Evolutionary conservation across 176 grass and related monocot genomes (phyloP), one percentile per base, ranked within the genome.

Genomic region (Rhynchospora pubera): DNA sequence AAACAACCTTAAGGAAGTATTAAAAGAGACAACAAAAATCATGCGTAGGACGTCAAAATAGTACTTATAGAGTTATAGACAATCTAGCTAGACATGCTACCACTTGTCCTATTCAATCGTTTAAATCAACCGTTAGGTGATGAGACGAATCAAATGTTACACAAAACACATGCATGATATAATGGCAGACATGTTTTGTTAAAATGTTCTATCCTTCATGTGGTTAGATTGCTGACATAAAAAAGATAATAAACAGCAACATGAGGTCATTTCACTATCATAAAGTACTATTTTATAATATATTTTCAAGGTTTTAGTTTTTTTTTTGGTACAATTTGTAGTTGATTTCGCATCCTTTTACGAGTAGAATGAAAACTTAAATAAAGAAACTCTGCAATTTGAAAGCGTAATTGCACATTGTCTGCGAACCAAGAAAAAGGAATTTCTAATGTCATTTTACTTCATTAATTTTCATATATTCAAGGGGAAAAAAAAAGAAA

Each of bases 81-180:
- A 75, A 53, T 75, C 21, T 75, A 75, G 71, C 71, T 75, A 75
- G 48, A 76, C 45, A 55, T 55, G 72, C 46, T 28, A 55, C 21
- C 12, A 53, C 23, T 28, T 76, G 72, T 55, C 48, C 53, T 76
- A 22, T 53, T 76, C 13, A 56, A 15, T 77, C 23, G 48, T 26
- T 56, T 56, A 50, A 56, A 77, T 55, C 50, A 52, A 77, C 13
- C 22, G 48, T 56, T 56, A 55, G 22, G 23, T 77, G 72, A 77
- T 56, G 13, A 56, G 50, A 77, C 72, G 32, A 32, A 12, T 55
- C 23, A 28, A 21, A 76, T 76, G 72, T 22, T 55, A 53, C 23
- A 22, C 4, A 39, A 39, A 39, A 39, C 34, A 39, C 34, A 48
- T 48, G 9, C n/a, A 74, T 74, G 10, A 74, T 24, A 44, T 72